Evolutionary conservation across 2,329 filamentous ascomycete species (phyloP).

Genomic region (Harringtonia aguacate): DNA sequence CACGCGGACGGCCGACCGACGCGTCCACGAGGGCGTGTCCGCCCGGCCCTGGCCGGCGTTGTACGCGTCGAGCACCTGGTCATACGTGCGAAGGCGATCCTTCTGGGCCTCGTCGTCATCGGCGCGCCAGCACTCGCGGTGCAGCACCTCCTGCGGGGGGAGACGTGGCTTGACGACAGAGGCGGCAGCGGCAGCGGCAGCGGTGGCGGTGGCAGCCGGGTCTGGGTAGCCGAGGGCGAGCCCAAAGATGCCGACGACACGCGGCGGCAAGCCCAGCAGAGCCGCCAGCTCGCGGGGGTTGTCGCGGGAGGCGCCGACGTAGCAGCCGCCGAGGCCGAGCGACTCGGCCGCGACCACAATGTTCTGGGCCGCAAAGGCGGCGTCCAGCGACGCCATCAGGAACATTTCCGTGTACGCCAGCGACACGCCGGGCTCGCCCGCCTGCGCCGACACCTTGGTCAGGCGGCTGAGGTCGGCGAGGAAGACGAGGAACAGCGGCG

Average conservation of each 20-base stretch:
- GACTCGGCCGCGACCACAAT: conserved; percentile 18
- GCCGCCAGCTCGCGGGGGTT: conserved; percentile 16
- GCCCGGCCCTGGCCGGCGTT: conserved; percentile 15
- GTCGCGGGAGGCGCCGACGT: conserved; percentile 21
- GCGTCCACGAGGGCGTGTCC: conserved; percentile 17
- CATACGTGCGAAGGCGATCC: conserved; percentile 14
- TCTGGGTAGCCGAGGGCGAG: conserved; percentile 18
- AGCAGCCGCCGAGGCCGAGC: conserved; percentile 20
- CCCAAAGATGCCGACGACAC: conserved; percentile 20
- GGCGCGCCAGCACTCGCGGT: conserved; percentile 15
- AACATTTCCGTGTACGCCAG: conserved; percentile 22
- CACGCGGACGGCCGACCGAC: conserved; percentile 16
- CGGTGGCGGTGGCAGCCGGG: conserved; percentile 10
- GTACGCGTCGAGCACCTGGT: conserved; percentile 15
- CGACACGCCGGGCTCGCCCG: conserved; percentile 11
- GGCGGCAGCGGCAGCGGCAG: too few relatives aligned
- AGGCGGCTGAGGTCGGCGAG: conserved; percentile 21
- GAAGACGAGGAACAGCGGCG: conserved; percentile 22
- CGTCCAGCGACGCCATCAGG: conserved; percentile 20
- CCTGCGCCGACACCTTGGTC: conserved; percentile 13
- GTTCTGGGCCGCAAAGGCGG: conserved; percentile 21
- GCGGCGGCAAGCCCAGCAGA: conserved; percentile 17
- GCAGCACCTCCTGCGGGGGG: conserved; percentile 16
- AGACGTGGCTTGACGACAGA: conserved; percentile 21
- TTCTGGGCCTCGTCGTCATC: conserved; percentile 8